These are phyloP conservation scores for Nepenthes alata DNA, from an alignment of 179 eudicot species.

Conservation along the genomic window DNA sequence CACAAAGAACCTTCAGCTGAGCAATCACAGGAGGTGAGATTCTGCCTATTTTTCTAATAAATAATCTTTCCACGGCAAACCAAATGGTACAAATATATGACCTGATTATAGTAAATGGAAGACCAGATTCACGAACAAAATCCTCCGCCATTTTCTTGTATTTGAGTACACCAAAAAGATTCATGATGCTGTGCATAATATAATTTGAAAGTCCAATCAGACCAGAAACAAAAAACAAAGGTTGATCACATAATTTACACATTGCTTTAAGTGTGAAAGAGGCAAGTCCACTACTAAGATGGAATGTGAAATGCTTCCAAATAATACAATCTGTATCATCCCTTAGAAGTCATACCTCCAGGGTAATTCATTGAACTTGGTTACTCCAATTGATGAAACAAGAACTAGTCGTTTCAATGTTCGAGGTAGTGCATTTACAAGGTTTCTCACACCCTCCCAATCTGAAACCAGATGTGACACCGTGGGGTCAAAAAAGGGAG, in stretches of 20 bases:
- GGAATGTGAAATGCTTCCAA: no score
- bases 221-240: not conserved
- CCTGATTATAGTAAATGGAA: conserved; percentile 95
- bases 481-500: not conserved
- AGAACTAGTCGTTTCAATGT: conserved; percentile 71
- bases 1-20: conserved; percentile 2
- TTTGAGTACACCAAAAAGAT: conserved; percentile 94
- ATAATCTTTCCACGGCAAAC: not conserved
- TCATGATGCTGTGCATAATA: conserved; percentile 57
- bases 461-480: conserved; percentile 24
- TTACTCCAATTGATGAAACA: conserved; percentile 93
- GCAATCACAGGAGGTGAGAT: not conserved
- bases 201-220: not conserved
- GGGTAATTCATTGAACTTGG: conserved; percentile 82
- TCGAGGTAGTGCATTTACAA: conserved; percentile 56
- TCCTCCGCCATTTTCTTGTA: conserved; percentile 98
- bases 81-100: conserved; percentile 2
- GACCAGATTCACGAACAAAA: conserved; percentile 66
- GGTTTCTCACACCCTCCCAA: conserved; percentile 91
- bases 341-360: conserved; percentile 59
- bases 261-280: no score
- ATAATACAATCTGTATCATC: not conserved
- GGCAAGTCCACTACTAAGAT: no score
- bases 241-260: not conserved
- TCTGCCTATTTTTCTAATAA: not conserved